Conservation (phyloP, 805 yeast genomes). For the Torulaspora delbrueckii region DNA sequence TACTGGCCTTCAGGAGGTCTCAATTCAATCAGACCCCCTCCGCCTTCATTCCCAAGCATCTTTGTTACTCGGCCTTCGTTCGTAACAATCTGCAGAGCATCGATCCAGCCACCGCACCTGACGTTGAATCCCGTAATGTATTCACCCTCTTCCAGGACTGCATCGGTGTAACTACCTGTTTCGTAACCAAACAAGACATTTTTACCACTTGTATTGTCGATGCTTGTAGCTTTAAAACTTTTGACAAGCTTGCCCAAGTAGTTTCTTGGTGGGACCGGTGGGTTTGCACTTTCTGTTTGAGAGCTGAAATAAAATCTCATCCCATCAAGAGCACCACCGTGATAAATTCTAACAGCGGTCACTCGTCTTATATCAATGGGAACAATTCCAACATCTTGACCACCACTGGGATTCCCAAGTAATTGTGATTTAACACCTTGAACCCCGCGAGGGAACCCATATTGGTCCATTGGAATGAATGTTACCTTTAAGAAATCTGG, state of each 20-base stretch:
- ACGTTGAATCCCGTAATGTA: constrained; percentile 53
- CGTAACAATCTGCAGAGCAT: constrained; percentile 74
- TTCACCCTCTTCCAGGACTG: constrained; percentile 55
- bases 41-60: constrained; percentile 63
- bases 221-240: constrained; percentile 20
- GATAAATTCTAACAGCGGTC: constrained; percentile 55
- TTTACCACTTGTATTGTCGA: constrained; percentile 9
- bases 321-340: constrained; percentile 82
- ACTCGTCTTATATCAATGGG: constrained; percentile 34
- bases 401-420: constrained; percentile 27
- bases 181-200: constrained; percentile 47
- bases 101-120: constrained; percentile 84
- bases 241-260: constrained; percentile 35
- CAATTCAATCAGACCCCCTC: constrained; percentile 57
- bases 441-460: constrained; percentile 23
- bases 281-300: constrained; percentile 18
- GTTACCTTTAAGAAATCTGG: constrained; percentile 20
- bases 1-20: constrained; percentile 58
- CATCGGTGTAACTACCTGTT: constrained; percentile 50
- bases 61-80: constrained; percentile 48
- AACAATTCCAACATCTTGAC: constrained; percentile 29
- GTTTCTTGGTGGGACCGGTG: constrained; percentile 46
- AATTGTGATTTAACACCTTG: constrained; percentile 30
- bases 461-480: constrained; percentile 26
- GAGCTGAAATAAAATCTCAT: constrained; percentile 46